Base-by-base conservation (phyloP, 2,329 filamentous ascomycete species). In the Sclerotinia subarctica region DNA sequence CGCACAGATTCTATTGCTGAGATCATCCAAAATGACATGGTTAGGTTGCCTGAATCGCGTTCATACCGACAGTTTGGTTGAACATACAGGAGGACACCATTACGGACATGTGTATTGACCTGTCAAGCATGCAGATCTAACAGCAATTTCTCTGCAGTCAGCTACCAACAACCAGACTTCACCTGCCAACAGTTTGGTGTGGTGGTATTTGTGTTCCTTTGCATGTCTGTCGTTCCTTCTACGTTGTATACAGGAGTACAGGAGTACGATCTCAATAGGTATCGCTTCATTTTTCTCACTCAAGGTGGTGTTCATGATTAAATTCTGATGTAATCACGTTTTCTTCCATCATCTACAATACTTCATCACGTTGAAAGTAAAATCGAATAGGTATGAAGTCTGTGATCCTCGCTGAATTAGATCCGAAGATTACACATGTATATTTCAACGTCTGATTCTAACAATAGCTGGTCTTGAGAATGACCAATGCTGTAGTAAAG, bases 1-100 rank as follows among this genome's bases (percentile, higher is more conserved):
- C 56, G 21, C 38, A 49, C 6, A 10, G 17, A 19, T 49, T 17
- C 24, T 6, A 44, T 32, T 42, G 21, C 35, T 10, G 21, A 42
- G 42, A 32, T 8, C 5, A 51, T 38, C 21, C 15, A 13, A 63
- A 17, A 52, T 49, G 11, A 5, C 8, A 44, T 58, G 24, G 4
- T 29, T 29, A n/a, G 19, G 29, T 46, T 59, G 17, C 13, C 19
- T n/a, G 19, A 21, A n/a, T 35, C n/a, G 13, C 11, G 44, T 17
- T 60, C 44, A 60, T 60, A 60, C 58, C 58, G 19, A 32, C 29
- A 60, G 58, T 60, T 49, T 49, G 21, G 58, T 60, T 60, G 11
- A 35, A 19, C 19, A 35, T 19, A 7, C 26, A 24, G 21, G 15
- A 60, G 13, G 17, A 49, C 21, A 24, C 44, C 29, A 5, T 2